phyloP scores from a whole-genome alignment of 148 eudicot species.

The Rhododendron henanense region DNA sequence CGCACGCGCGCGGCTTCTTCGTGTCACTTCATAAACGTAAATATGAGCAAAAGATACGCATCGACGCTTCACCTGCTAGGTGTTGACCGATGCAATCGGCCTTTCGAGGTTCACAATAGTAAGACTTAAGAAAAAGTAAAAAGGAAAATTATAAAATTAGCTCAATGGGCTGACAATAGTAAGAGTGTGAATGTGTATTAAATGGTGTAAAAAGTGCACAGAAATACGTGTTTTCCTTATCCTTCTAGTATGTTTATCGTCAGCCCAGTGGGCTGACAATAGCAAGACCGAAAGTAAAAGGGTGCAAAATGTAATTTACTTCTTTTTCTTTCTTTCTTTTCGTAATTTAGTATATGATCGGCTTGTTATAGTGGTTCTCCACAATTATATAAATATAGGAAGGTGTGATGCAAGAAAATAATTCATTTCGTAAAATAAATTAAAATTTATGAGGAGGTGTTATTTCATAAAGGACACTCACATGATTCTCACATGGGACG shows the following conservation, averaged over 20 bases:
- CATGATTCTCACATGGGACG: conserved; percentile 2
- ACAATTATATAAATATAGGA: background rate
- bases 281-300: background rate
- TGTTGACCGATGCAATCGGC: background rate
- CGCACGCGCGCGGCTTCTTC: background rate
- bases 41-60: background rate
- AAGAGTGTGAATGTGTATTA: too few species aligned
- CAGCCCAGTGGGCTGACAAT: too few species aligned
- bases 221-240: too few species aligned
- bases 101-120: background rate
- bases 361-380: background rate
- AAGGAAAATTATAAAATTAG: too few species aligned
- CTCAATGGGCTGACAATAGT: too few species aligned
- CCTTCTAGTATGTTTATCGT: too few species aligned
- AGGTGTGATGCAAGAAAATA: background rate
- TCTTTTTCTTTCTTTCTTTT: background rate
- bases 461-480: background rate
- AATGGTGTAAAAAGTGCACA: too few species aligned
- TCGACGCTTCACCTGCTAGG: background rate
- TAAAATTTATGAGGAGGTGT: background rate
- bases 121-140: background rate
- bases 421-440: background rate
- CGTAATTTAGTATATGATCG: too few species aligned
- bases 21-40: too few species aligned
- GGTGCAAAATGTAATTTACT: background rate